Evolutionary conservation across 2,329 filamentous ascomycete genomes (phyloP).

Genomic region (Cladosporium phlei): DNA sequence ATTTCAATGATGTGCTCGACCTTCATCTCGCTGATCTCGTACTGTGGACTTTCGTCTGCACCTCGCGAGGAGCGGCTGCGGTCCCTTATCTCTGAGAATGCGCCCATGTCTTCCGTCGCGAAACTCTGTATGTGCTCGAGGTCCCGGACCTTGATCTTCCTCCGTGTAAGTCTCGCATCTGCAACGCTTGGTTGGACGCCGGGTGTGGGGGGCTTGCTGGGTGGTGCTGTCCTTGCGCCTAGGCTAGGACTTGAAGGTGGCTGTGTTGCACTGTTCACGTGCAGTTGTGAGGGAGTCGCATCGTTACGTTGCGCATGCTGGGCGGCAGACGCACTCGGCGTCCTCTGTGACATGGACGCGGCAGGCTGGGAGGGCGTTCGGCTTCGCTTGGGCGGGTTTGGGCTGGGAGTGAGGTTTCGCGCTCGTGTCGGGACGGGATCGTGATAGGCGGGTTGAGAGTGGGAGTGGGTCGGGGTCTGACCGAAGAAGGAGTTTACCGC

Average conservation of each 20-base stretch:
- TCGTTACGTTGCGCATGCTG: constrained; percentile 2
- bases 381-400: constrained; percentile 22
- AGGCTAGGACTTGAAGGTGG: constrained; percentile 8
- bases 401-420: constrained; percentile 16
- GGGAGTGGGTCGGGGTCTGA: constrained; percentile 23
- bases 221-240: constrained; percentile 20
- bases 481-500: constrained; percentile 62
- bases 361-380: constrained; percentile 24
- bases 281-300: constrained; percentile 13
- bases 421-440: constrained; percentile 22
- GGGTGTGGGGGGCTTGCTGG: constrained; percentile 20
- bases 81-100: constrained; percentile 46
- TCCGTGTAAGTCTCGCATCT: constrained; percentile 41
- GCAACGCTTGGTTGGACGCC: constrained; percentile 30
- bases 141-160: constrained; percentile 75
- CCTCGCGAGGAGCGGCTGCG: constrained; percentile 38
- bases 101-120: constrained; percentile 68
- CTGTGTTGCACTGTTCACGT: not conserved
- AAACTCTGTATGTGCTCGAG: constrained; percentile 88
- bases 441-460: constrained; percentile 19
- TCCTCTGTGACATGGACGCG: constrained; percentile 31
- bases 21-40: constrained; percentile 96
- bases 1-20: constrained; percentile 97
- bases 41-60: constrained; percentile 57
- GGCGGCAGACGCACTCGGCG: constrained; percentile 19